These are phyloP conservation scores for Vitis riparia DNA, from an alignment of 164 flowering plant species.

Conservation along the genomic window DNA sequence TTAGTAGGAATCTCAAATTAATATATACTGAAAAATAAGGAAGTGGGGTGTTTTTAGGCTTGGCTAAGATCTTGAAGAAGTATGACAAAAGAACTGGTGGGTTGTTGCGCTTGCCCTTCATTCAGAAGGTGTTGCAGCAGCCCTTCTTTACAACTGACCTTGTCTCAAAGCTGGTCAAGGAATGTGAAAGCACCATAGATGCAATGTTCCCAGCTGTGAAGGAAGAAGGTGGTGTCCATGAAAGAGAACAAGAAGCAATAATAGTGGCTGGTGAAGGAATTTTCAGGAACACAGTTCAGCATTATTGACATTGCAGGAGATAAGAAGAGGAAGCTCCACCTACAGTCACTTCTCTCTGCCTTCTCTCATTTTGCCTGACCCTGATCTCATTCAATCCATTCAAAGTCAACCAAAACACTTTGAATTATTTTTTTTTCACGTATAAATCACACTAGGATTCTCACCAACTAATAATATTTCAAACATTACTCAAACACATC, in stretches of 20 bases:
- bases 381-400: slow-evolving; percentile 51
- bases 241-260: slow-evolving; percentile 18
- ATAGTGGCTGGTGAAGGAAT: slow-evolving; percentile 45
- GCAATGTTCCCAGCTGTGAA: slow-evolving; percentile 37
- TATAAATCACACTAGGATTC: too few species aligned
- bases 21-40: too few species aligned
- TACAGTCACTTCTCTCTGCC: slow-evolving; percentile 70
- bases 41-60: slow-evolving; percentile 38
- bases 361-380: slow-evolving; percentile 61
- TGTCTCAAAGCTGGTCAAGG: slow-evolving; percentile 68
- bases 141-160: slow-evolving; percentile 79
- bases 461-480: too few species aligned
- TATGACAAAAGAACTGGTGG: slow-evolving; percentile 85
- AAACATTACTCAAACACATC: too few species aligned
- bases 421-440: too few species aligned
- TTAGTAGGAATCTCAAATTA: background rate
- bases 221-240: slow-evolving; percentile 3
- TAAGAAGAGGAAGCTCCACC: slow-evolving; percentile 89
- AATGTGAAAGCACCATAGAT: slow-evolving; percentile 71
- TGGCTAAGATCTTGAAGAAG: slow-evolving; percentile 87
- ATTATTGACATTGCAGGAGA: slow-evolving; percentile 64
- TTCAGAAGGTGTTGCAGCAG: slow-evolving; percentile 66
- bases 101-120: slow-evolving; percentile 64
- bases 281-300: slow-evolving; percentile 73
- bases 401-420: too few species aligned